These are phyloP conservation scores for Aureobasidium musti DNA, from an alignment of 2,329 filamentous ascomycete species.

Conservation along the genomic window DNA sequence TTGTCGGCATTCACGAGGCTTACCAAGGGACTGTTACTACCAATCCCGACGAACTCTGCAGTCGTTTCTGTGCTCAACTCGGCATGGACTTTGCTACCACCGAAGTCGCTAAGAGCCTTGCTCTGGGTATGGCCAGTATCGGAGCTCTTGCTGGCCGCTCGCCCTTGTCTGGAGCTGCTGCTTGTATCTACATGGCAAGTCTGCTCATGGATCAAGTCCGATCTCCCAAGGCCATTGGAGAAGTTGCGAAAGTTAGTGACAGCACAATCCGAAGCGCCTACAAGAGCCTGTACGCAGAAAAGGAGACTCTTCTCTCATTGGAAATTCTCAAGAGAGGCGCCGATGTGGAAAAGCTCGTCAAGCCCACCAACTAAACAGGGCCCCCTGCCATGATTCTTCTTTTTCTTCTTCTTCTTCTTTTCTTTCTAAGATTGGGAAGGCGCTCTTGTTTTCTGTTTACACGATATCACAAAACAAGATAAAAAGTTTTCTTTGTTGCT, in stretches of 20 bases:
- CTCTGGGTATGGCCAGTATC: constrained; percentile 72
- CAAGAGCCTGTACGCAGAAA: constrained; percentile 76
- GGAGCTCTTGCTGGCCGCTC: constrained; percentile 88
- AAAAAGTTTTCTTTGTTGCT: not conserved
- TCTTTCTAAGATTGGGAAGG: not conserved
- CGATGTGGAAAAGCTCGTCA: constrained; percentile 69
- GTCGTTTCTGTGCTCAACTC: constrained; percentile 85
- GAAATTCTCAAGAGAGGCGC: constrained; percentile 75
- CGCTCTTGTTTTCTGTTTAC: not conserved
- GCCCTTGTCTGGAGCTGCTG: constrained; percentile 88
- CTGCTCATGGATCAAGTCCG: constrained; percentile 79
- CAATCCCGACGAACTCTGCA: constrained; percentile 62
- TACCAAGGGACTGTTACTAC: constrained; percentile 35
- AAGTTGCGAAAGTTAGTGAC: constrained; percentile 86
- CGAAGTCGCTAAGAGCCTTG: constrained; percentile 76
- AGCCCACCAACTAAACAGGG: constrained; percentile 33
- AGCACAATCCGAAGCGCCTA: constrained; percentile 96
- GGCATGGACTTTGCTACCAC: constrained; percentile 73
- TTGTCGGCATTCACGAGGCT: constrained; percentile 35
- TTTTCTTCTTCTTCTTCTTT: not conserved
- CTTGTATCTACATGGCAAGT: constrained; percentile 95
- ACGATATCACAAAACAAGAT: constrained; percentile 9
- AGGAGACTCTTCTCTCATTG: constrained; percentile 71
- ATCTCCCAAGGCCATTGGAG: constrained; percentile 81
- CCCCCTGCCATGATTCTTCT: too few relatives aligned